Evolutionary conservation across 2,329 filamentous ascomycete species (phyloP), one percentile per base, ranked within the genome.

Genomic region (Talaromyces amestolkiae): DNA sequence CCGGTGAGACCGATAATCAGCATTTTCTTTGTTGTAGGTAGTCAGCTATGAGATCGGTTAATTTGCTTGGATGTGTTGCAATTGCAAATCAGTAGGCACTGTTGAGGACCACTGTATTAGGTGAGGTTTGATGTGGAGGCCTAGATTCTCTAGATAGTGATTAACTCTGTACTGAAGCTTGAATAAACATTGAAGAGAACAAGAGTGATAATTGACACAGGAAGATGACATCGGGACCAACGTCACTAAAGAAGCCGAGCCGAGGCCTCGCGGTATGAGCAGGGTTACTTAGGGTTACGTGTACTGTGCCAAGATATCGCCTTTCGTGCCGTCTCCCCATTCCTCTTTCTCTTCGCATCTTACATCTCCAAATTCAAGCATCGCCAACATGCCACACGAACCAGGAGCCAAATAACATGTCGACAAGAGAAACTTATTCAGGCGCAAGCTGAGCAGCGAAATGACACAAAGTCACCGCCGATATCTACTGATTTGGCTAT

Each of bases 1-100:
- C 95, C 95, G 9, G 95, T 99, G 31, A 99, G 87, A 65, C 95
- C 95, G 72, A 99, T 93, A 73, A 99, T 88, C 58, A 98, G 87
- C 95, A 98, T 98, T 66, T 66, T 13, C 22, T 69, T 11, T 39
- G 2, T 39, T 37, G 33, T 19, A 35, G 15, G 27, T 13, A 3
- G 27, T 35, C 13, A 31, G 22, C 22, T 51, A 51, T 51, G 7
- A 51, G 47, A 13, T 51, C 9, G 15, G 22, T 51, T 51, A 13
- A n/a, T 51, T 17, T 17, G 45, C 6, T 31, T 27, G 11, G 24
- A 27, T 31, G 45, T 49, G 22, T 49, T 49, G 22, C 45, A 49
- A 17, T 49, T 49, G 45, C 45, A 15, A 49, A 15, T 4, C 19
- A 49, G 13, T 11, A 10, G 22, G 45, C 22, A 22, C 22, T 24